These are phyloP conservation scores for Solanum hybrid DNA, from an alignment of 305 asterid genomes.

Conservation along the genomic window DNA sequence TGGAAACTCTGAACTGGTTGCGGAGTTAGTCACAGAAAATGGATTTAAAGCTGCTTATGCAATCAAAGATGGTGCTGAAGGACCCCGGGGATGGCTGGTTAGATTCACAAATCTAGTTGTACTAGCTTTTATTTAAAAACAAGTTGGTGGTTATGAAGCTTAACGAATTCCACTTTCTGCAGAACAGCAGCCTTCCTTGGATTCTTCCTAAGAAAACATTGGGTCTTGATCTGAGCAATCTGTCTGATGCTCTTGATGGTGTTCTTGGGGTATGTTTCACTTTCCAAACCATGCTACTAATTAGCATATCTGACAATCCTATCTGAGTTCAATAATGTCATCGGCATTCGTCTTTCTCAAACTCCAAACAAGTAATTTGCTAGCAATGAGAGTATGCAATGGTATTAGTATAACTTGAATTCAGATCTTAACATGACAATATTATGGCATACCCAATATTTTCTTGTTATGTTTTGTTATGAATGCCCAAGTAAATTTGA, in stretches of 20 bases:
- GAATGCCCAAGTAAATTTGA: neutral
- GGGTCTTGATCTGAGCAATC: slow-evolving; percentile 46
- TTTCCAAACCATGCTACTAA: neutral
- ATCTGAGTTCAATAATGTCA: neutral
- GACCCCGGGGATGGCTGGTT: slow-evolving; percentile 93
- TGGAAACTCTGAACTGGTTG: slow-evolving; percentile 93
- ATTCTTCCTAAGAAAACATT: slow-evolving; percentile 47
- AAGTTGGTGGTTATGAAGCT: neutral
- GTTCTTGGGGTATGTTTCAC: slow-evolving; percentile 40
- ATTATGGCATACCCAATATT: neutral
- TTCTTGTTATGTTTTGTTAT: neutral
- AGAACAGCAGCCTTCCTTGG: slow-evolving; percentile 97
- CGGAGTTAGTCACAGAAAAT: slow-evolving; percentile 79
- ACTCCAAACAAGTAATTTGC: neutral
- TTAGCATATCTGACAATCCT: neutral
- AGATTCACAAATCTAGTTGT: slow-evolving; percentile 4
- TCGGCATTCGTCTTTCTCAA: neutral
- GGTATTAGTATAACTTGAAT: neutral
- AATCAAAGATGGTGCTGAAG: slow-evolving; percentile 92
- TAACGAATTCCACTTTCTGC: slow-evolving; percentile 24
- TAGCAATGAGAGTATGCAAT: neutral
- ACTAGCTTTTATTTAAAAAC: neutral
- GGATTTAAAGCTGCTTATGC: slow-evolving; percentile 96
- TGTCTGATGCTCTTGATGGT: slow-evolving; percentile 55
- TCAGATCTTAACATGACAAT: neutral